Evolutionary conservation across 2,329 filamentous ascomycete species (phyloP).

Genomic region (Nothopassalora personata): DNA sequence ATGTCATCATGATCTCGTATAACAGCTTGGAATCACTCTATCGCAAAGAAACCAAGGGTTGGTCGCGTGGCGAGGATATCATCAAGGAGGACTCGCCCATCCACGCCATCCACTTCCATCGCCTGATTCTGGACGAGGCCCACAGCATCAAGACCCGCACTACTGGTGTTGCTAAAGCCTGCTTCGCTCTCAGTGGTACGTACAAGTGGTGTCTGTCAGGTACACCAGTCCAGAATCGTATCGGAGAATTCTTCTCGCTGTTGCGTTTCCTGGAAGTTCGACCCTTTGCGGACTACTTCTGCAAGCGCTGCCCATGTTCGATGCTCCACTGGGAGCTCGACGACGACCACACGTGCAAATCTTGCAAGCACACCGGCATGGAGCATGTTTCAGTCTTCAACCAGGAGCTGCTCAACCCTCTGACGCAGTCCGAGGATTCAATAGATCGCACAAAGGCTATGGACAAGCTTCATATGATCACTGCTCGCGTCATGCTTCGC

Average conservation of each 20-base stretch:
- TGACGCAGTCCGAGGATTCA: slow-evolving; percentile 43
- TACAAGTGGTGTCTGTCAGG: slow-evolving; percentile 97
- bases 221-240: slow-evolving; percentile 74
- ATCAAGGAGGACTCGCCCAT: slow-evolving; percentile 73
- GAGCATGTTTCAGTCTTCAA: slow-evolving; percentile 81
- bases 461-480: slow-evolving; percentile 77
- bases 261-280: slow-evolving; percentile 83
- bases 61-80: slow-evolving; percentile 70
- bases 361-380: slow-evolving; percentile 62
- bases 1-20: slow-evolving; percentile 98
- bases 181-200: slow-evolving; percentile 78
- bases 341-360: slow-evolving; percentile 62
- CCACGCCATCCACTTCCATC: slow-evolving; percentile 81
- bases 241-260: slow-evolving; percentile 41
- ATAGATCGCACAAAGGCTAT: slow-evolving; percentile 64
- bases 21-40: slow-evolving; percentile 85
- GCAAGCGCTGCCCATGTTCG: slow-evolving; percentile 77
- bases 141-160: slow-evolving; percentile 90
- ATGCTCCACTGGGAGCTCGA: slow-evolving; percentile 78
- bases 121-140: slow-evolving; percentile 88
- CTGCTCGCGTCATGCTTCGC: slow-evolving; percentile 89
- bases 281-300: slow-evolving; percentile 91
- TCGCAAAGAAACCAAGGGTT: slow-evolving; percentile 87
- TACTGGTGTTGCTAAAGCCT: slow-evolving; percentile 89
- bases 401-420: slow-evolving; percentile 85